Evolutionary conservation across 2,329 filamentous ascomycete genomes (phyloP).

Genomic region (Penicillium hordei): DNA sequence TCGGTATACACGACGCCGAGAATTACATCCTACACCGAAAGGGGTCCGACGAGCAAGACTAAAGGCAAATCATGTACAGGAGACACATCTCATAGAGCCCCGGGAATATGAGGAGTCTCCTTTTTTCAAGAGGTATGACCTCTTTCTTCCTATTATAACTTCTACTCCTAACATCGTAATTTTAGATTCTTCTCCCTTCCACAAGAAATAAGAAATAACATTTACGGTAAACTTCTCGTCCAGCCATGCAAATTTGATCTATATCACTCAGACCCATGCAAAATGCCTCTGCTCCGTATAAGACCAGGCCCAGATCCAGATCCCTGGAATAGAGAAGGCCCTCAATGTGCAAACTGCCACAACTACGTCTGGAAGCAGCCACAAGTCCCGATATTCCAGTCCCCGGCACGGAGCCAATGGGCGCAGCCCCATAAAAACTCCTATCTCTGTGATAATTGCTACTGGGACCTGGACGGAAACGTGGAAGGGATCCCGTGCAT

Average conservation of each 20-base stretch:
- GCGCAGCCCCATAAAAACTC: constrained; percentile 2
- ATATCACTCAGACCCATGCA: constrained; percentile 25
- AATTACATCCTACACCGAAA: neutral
- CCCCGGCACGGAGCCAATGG: constrained; percentile 18
- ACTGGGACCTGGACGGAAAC: constrained; percentile 8
- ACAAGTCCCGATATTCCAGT: constrained; percentile 5
- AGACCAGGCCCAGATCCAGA: constrained; percentile 2
- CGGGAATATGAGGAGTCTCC: neutral
- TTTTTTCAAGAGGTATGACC: neutral
- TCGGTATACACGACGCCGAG: neutral
- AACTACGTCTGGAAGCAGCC: neutral
- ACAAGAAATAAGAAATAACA: constrained; percentile 7
- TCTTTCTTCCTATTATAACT: neutral
- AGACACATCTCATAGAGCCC: neutral
- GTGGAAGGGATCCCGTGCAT: constrained; percentile 1
- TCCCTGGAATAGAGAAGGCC: neutral
- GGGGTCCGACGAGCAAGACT: neutral
- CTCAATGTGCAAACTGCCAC: constrained; percentile 3
- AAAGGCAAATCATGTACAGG: neutral
- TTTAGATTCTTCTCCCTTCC: constrained; percentile 17
- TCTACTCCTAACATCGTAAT: neutral
- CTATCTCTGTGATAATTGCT: constrained; percentile 18
- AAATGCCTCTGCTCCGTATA: neutral
- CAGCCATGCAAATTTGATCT: constrained; percentile 18
- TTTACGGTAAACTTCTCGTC: constrained; percentile 13